phyloP scores from a whole-genome alignment of 2,329 filamentous ascomycete species.

The Colletotrichum higginsianum region DNA sequence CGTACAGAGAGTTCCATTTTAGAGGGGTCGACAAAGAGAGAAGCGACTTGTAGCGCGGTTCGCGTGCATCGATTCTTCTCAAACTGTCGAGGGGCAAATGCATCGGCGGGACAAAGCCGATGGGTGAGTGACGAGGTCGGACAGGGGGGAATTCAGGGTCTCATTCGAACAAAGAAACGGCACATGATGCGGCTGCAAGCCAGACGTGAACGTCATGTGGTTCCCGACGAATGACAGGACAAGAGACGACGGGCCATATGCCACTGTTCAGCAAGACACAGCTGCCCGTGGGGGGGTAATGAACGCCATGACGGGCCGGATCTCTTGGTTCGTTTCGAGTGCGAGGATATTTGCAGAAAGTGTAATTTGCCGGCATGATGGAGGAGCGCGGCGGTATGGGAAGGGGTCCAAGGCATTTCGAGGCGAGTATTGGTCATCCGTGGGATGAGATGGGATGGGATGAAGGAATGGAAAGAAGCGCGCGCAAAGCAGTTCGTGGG shows the following conservation, averaged over 20 bases:
- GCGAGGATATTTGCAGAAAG: background rate
- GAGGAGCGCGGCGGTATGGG: constrained; percentile 3
- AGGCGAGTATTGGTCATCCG: background rate
- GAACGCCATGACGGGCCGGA: constrained; percentile 17
- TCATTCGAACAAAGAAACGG: constrained; percentile 30
- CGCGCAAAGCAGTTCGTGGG: constrained; percentile 15
- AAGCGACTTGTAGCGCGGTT: constrained; percentile 13
- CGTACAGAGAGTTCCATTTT: background rate
- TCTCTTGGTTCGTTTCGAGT: constrained; percentile 34
- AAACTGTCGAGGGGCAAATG: background rate
- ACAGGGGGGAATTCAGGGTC: constrained; percentile 26
- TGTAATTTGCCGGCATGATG: constrained; percentile 35
- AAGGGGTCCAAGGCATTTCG: constrained; percentile 27
- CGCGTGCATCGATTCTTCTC: constrained; percentile 1
- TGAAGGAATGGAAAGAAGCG: background rate
- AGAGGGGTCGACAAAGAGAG: constrained; percentile 33
- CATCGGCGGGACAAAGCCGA: background rate
- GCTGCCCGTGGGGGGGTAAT: constrained; percentile 24
- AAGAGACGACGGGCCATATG: background rate
- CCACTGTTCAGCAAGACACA: constrained; percentile 8
- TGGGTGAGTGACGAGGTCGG: background rate
- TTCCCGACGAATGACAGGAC: constrained; percentile 33
- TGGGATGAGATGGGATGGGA: background rate
- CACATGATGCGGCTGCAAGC: constrained; percentile 40
- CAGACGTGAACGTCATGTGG: constrained; percentile 39